Conservation (phyloP, 1,139 yeast genomes). For the Arxiozyma slooffiae region DNA sequence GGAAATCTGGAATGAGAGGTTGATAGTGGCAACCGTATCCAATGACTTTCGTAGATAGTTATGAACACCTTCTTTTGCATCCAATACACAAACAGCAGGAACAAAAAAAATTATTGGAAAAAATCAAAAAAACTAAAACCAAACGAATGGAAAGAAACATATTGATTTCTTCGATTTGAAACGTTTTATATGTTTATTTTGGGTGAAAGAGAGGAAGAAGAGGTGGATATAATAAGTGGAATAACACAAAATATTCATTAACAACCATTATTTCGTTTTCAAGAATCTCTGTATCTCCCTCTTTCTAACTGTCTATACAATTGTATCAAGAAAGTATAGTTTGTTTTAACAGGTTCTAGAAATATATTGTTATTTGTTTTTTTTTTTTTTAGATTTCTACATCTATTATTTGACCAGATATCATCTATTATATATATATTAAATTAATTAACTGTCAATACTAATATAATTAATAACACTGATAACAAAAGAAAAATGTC, state of each 20-base stretch:
- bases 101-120: too few species aligned
- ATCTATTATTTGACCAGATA: background rate
- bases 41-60: background rate
- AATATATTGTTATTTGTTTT: too few species aligned
- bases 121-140: background rate
- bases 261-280: background rate
- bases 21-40: background rate
- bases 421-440: too few species aligned
- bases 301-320: too few species aligned
- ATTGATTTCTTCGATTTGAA: background rate
- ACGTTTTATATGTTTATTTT: background rate
- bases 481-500: constrained; percentile 38
- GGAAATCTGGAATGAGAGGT: background rate
- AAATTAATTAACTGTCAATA: background rate
- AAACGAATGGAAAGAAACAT: background rate
- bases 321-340: background rate
- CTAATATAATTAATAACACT: background rate
- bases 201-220: background rate
- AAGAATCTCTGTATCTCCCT: background rate
- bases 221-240: too few species aligned
- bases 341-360: too few species aligned
- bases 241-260: too few species aligned
- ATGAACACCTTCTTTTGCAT: background rate
- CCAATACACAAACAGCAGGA: background rate
- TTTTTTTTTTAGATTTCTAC: too few species aligned